Conservation (phyloP, 495 filamentous ascomycete genomes). For the Thermochaetoides thermophila region DNA sequence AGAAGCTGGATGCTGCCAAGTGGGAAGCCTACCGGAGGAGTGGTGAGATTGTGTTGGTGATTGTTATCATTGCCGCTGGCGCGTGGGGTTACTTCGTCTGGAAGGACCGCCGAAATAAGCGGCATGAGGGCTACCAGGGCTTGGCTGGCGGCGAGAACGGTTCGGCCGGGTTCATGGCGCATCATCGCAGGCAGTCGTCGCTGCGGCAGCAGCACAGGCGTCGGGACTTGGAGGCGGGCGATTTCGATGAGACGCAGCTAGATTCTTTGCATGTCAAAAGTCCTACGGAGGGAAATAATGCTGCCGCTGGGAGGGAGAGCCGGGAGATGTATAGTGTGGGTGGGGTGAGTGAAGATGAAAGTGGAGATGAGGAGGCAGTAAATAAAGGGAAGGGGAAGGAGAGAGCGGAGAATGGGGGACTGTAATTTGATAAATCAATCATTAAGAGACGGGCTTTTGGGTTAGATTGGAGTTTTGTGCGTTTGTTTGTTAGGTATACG, state of each 20-base stretch:
- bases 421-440: no score
- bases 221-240: constrained; percentile 7
- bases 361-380: constrained; percentile 22
- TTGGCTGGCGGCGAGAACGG: constrained; percentile 20
- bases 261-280: constrained; percentile 63
- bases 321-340: constrained; percentile 42
- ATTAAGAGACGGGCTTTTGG: no score
- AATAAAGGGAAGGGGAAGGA: constrained; percentile 6
- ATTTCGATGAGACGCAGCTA: constrained; percentile 76
- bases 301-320: constrained; percentile 28
- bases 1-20: constrained; percentile 69
- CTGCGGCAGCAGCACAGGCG: no score
- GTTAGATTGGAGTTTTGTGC: no score
- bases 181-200: no score
- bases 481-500: no score
- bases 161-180: no score
- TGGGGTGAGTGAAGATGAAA: constrained; percentile 39
- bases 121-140: constrained; percentile 34
- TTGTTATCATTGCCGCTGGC: constrained; percentile 64
- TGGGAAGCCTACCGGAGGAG: constrained; percentile 88
- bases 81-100: constrained; percentile 81
- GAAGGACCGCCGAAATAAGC: constrained; percentile 48
- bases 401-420: no score
- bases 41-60: constrained; percentile 74
- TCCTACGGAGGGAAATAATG: no score